Evolutionary conservation across 257 asterid species (phyloP), one percentile per base, ranked within the genome.

Genomic region (Fraxinus anomala): DNA sequence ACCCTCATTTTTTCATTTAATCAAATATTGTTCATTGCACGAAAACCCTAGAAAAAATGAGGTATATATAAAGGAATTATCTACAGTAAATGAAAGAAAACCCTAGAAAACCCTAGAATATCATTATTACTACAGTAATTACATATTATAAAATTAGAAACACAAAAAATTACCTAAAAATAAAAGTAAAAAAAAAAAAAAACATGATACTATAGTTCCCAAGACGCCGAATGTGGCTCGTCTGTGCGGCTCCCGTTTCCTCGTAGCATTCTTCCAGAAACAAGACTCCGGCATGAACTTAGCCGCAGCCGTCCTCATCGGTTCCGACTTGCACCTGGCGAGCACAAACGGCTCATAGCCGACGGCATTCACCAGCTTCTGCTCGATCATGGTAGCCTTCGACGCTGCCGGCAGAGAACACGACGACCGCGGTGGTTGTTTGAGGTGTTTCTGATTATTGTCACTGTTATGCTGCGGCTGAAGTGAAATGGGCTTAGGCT

Each of bases 181-280:
- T n/a, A n/a, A n/a, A n/a, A n/a, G n/a, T n/a, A n/a, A n/a, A n/a
- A n/a, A n/a, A n/a, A n/a, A n/a, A n/a, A n/a, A n/a, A n/a, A n/a
- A n/a, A n/a, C n/a, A n/a, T n/a, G n/a, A n/a, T n/a, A n/a, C n/a
- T n/a, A n/a, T n/a, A n/a, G n/a, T n/a, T n/a, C n/a, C n/a, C n/a
- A n/a, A n/a, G n/a, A n/a, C n/a, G n/a, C n/a, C n/a, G n/a, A n/a
- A n/a, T n/a, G n/a, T n/a, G n/a, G n/a, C n/a, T n/a, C n/a, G n/a
- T n/a, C n/a, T n/a, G n/a, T n/a, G n/a, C n/a, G 97, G 99, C 94
- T 88, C 96, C 80, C 89, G 80, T 82, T 92, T 87, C 86, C 86
- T 78, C 4, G 73, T 79, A 66, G 92, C 86, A 24, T 92, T 91
- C 77, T 91, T 94, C 97, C 98, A 92, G 80, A 81, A 88, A 73